Evolutionary conservation across 768 basidiomycete species (phyloP).

Genomic region (Tylopilus vinaceipallidus): DNA sequence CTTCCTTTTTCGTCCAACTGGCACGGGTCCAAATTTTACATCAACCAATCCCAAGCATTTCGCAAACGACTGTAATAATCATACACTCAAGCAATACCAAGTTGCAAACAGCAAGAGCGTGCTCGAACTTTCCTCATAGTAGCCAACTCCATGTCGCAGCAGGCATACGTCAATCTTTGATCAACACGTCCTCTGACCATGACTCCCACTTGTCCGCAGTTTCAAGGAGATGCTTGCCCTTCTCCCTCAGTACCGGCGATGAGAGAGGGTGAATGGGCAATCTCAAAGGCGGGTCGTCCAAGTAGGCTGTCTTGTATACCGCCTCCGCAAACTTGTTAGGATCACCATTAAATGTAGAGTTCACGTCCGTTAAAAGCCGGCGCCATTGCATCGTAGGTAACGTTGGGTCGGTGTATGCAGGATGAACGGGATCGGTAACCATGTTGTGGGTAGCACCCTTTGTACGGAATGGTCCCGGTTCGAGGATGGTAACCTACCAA

Average conservation of each 20-base stretch:
- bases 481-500: too few relatives aligned
- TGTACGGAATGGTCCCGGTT: neutral
- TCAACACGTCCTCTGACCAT: slow-evolving; percentile 19
- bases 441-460: neutral
- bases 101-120: neutral
- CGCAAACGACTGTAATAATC: too few relatives aligned
- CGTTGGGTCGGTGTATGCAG: slow-evolving; percentile 11
- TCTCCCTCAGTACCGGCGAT: neutral
- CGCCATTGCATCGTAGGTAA: slow-evolving; percentile 1
- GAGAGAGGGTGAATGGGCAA: neutral
- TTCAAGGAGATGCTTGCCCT: slow-evolving; percentile 9
- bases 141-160: neutral
- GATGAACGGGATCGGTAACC: slow-evolving; percentile 4
- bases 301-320: slow-evolving; percentile 3
- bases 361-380: neutral
- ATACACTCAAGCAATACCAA: neutral
- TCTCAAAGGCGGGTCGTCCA: slow-evolving; percentile 13
- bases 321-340: slow-evolving; percentile 15
- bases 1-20: too few relatives aligned
- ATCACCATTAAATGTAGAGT: slow-evolving; percentile 8
- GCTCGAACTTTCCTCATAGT: neutral
- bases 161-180: neutral
- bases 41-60: too few relatives aligned
- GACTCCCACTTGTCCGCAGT: slow-evolving; percentile 16
- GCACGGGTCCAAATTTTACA: too few relatives aligned